A percentile compares a stretch with the other conserved stretches of the same genome.
Conservation (phyloP, 2,329 filamentous ascomycete species). For the Hypoxylon sp. region DNA sequence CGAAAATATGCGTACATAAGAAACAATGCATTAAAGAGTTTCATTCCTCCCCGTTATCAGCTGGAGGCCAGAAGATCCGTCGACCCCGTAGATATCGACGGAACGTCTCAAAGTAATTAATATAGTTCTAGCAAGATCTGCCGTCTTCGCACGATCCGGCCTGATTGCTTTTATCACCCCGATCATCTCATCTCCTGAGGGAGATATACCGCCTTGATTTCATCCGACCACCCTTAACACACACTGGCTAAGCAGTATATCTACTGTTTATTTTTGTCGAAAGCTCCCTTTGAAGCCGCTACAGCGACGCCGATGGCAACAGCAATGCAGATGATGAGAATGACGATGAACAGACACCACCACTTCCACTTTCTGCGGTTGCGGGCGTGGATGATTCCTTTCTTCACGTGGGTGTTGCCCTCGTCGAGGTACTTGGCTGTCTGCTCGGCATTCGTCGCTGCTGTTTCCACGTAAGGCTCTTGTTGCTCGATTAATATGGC, state of each 20-base stretch:
- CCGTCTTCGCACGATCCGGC: slow-evolving; percentile 9
- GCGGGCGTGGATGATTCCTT: slow-evolving; percentile 72
- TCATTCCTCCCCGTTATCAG: slow-evolving; percentile 1
- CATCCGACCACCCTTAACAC: background rate
- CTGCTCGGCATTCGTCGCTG: slow-evolving; percentile 71
- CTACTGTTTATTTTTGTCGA: slow-evolving; percentile 6
- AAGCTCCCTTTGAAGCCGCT: slow-evolving; percentile 15
- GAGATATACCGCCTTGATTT: background rate
- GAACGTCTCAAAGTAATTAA: slow-evolving; percentile 28
- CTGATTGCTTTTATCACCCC: background rate
- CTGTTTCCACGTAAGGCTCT: slow-evolving; percentile 67
- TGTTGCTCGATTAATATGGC: slow-evolving; percentile 78
- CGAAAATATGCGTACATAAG: slow-evolving; percentile 33
- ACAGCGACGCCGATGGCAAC: slow-evolving; percentile 60
- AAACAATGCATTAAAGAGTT: slow-evolving; percentile 33
- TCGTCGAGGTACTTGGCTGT: slow-evolving; percentile 73
- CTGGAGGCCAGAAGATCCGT: slow-evolving; percentile 13
- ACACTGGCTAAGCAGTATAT: background rate
- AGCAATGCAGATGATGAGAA: slow-evolving; percentile 62
- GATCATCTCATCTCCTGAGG: background rate
- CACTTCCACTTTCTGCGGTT: slow-evolving; percentile 80
- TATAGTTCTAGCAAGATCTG: slow-evolving; percentile 17
- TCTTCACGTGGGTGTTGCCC: slow-evolving; percentile 73
- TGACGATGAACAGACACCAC: slow-evolving; percentile 74
- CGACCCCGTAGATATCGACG: slow-evolving; percentile 22